Percentiles rank a stretch among this genome's conserved stretches.
phyloP scores from a whole-genome alignment of 345 rosid genomes.

The Camelina hispida region DNA sequence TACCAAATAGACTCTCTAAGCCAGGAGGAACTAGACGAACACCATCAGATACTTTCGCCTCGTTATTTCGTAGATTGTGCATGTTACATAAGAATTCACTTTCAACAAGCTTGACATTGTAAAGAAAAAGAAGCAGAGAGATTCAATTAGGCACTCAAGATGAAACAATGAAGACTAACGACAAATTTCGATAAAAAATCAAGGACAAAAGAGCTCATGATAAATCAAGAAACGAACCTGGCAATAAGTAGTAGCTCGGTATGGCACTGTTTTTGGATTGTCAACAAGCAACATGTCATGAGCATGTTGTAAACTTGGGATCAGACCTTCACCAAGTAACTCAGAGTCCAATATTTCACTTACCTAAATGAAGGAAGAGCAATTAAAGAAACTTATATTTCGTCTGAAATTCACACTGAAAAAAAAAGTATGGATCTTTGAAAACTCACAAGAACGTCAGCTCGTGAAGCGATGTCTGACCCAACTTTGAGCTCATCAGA shows the following conservation, averaged over 20 bases:
- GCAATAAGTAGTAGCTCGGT: constrained; percentile 75
- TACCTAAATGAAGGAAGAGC: constrained; percentile 51
- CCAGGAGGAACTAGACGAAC: constrained; percentile 75
- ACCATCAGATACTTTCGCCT: constrained; percentile 57
- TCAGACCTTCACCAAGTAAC: constrained; percentile 92
- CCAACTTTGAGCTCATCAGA: constrained; percentile 79
- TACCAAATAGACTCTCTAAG: constrained; percentile 52
- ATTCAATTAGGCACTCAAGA: constrained; percentile 6
- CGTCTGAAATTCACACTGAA: not conserved
- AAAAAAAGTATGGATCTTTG: constrained; percentile 8
- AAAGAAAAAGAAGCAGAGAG: not conserved
- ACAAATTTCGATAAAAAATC: not conserved
- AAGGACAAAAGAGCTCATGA: not conserved
- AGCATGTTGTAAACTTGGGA: constrained; percentile 92
- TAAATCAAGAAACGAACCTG: constrained; percentile 58
- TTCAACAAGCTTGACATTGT: constrained; percentile 67
- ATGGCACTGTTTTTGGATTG: constrained; percentile 80
- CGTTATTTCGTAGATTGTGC: constrained; percentile 61
- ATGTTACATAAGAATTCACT: constrained; percentile 70
- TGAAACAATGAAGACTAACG: constrained; percentile 1
- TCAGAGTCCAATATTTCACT: constrained; percentile 97
- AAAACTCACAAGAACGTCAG: constrained; percentile 79
- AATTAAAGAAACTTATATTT: not conserved
- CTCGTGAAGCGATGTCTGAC: constrained; percentile 68
- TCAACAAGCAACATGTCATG: constrained; percentile 81